Conservation (phyloP, 2,329 filamentous ascomycete species). For the Fusarium nelsonii region DNA sequence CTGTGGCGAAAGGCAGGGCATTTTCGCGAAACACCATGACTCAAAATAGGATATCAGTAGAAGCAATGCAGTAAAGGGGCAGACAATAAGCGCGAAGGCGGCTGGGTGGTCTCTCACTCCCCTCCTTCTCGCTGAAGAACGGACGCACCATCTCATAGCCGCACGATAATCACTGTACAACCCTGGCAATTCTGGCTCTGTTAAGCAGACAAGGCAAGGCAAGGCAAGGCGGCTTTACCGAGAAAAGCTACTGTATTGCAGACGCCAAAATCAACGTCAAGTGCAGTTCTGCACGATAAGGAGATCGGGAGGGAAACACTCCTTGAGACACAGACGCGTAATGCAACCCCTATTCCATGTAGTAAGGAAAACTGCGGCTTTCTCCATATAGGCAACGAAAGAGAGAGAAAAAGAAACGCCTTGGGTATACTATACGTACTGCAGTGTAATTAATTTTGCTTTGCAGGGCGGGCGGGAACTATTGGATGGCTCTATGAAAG, state of each 20-base stretch:
- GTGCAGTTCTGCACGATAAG: constrained; percentile 7
- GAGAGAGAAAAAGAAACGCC: neutral
- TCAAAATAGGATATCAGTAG: neutral
- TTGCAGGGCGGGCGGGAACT: constrained; percentile 12
- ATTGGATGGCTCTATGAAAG: constrained; percentile 5
- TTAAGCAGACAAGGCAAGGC: constrained; percentile 1
- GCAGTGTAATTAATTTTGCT: neutral
- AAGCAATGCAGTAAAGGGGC: constrained; percentile 9
- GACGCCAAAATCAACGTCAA: constrained; percentile 12
- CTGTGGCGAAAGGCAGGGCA: constrained; percentile 1
- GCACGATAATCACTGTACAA: constrained; percentile 11
- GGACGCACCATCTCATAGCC: constrained; percentile 13
- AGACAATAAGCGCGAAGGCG: constrained; percentile 38
- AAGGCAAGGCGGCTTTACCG: constrained; percentile 19
- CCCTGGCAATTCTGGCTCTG: constrained; percentile 9
- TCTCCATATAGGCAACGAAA: neutral
- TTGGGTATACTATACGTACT: neutral
- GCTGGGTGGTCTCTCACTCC: constrained; percentile 29
- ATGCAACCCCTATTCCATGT: constrained; percentile 24
- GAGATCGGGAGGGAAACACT: neutral
- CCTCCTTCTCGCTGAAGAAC: constrained; percentile 4
- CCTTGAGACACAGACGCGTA: constrained; percentile 32
- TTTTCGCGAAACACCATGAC: constrained; percentile 17
- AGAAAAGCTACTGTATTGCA: constrained; percentile 1
- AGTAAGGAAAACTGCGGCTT: constrained; percentile 6